A percentile compares a stretch with the other conserved stretches of the same genome.
These are phyloP conservation scores for Friedmanniomyces simplex DNA, from an alignment of 495 filamentous ascomycete genomes.

Conservation along the genomic window DNA sequence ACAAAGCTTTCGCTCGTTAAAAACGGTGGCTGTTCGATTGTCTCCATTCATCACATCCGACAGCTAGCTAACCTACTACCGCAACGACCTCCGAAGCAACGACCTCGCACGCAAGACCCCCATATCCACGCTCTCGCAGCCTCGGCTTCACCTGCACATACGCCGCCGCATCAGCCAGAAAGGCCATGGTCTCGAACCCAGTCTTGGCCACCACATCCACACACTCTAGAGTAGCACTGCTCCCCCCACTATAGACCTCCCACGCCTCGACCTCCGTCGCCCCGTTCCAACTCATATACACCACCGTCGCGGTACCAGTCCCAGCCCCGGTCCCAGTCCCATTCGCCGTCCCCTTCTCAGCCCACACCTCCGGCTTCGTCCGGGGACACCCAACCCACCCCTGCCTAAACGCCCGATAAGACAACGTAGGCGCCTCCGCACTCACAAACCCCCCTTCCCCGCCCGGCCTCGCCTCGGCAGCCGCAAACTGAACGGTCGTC, in stretches of 20 bases:
- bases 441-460: constrained; percentile 9
- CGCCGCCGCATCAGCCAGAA: neutral
- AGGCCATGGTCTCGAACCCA: constrained; percentile 14
- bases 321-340: no score
- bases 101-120: no score
- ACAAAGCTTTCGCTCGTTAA: no score
- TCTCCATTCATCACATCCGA: no score
- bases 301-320: neutral
- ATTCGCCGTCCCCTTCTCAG: no score
- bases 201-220: neutral
- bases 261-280: constrained; percentile 18
- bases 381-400: constrained; percentile 16
- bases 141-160: constrained; percentile 10
- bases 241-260: constrained; percentile 3
- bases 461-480: constrained; percentile 3
- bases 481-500: constrained; percentile 16
- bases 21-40: no score
- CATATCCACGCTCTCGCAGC: neutral
- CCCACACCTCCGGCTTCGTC: constrained; percentile 2
- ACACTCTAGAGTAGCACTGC: neutral
- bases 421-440: constrained; percentile 1
- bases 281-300: constrained; percentile 22
- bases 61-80: no score
- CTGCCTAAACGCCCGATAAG: constrained; percentile 18
- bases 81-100: no score